Evolutionary conservation across 768 basidiomycete genomes (phyloP), one percentile per base, ranked within the genome.

Genomic region (Russula earlei): DNA sequence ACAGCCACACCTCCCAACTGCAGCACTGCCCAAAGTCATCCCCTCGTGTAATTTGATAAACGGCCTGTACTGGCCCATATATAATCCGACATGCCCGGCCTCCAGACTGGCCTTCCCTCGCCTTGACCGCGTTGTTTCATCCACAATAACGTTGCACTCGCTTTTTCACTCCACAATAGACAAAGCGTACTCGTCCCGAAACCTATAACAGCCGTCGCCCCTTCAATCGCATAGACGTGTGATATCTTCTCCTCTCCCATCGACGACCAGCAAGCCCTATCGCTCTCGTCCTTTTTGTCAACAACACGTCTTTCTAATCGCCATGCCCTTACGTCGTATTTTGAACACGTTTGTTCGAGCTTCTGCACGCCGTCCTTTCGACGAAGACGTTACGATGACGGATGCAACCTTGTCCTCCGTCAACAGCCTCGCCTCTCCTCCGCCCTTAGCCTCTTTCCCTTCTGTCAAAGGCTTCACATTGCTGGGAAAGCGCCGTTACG

Each of bases 311-410:
- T n/a, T 25, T 33, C 4, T 11, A 14, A 20, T 20, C 29, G 29
- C 5, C 33, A 58, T 58, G 56, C 52, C 46, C 20, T 24, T 53
- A 10, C 56, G 52, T 24, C 56, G 52, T 47, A 19, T 31, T 19
- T 12, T 42, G 25, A 58, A 27, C 51, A 52, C 56, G 17, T 36
- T 43, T 12, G n/a, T 12, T 27, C 36, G 15, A 17, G n/a, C 9
- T 6, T 38, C 20, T 11, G 38, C 55, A 17, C 11, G 7, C 44
- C 15, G 24, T 10, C 20, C 2, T 33, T 36, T 12, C 9, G 37
- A 47, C 31, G 20, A 53, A 20, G 56, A 58, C 52, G 52, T 33
- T 31, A 27, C 24, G 20, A 58, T 58, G 56, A 15, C 25, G 0
- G 56, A 53, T 44, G 34, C 46, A 1, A 49, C 24, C 34, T 27